A percentile compares a stretch with the other conserved stretches of the same genome.
These are phyloP conservation scores for Domatiomyces catenatus DNA, from an alignment of 2,329 filamentous ascomycete genomes.

Conservation along the genomic window DNA sequence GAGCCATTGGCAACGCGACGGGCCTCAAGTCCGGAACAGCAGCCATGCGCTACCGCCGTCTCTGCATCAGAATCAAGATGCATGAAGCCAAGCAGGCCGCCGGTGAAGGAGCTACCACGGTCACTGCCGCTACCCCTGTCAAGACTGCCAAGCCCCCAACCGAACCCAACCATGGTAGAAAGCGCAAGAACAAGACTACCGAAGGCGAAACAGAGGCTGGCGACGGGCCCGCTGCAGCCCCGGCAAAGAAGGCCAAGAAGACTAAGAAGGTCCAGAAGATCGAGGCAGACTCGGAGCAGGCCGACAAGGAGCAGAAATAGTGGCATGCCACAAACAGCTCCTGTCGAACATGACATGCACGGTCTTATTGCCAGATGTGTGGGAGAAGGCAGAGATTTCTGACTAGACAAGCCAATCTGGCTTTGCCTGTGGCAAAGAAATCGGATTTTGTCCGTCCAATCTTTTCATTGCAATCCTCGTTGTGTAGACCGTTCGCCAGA, in stretches of 20 bases:
- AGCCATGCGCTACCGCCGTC: slow-evolving; percentile 24
- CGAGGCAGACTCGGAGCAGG: slow-evolving; percentile 67
- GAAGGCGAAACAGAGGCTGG: neutral
- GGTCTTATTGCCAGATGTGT: no score
- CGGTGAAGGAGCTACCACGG: neutral
- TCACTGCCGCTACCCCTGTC: neutral
- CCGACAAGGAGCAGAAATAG: slow-evolving; percentile 45
- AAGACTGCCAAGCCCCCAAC: neutral
- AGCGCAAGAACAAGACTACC: neutral
- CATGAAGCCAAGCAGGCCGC: neutral
- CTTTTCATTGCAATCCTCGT: no score
- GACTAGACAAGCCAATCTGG: no score
- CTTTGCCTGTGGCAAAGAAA: no score
- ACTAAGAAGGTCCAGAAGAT: slow-evolving; percentile 43
- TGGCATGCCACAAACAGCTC: neutral
- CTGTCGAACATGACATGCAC: no score
- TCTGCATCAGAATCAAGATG: slow-evolving; percentile 15
- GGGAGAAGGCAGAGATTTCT: no score
- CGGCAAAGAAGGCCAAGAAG: slow-evolving; percentile 40
- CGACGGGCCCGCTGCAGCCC: neutral
- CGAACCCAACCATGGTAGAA: neutral
- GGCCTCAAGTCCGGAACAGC: slow-evolving; percentile 24
- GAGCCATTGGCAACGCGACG: slow-evolving; percentile 21
- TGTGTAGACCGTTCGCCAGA: no score
- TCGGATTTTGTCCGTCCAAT: no score